Conservation (phyloP, 306 rosid genomes). For the Abrus precatorius region DNA sequence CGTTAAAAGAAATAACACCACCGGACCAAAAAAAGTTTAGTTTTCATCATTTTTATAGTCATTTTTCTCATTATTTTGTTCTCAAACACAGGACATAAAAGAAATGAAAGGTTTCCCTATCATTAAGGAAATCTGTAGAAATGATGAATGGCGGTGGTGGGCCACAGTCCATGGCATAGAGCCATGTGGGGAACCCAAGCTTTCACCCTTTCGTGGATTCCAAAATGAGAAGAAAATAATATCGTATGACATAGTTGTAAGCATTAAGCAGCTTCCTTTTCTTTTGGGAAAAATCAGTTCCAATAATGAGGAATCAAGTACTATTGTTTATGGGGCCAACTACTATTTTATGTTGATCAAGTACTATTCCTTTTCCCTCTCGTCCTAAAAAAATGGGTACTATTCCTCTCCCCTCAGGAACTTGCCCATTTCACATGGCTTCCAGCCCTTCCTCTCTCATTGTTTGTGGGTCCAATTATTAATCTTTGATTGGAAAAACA, state of each 20-base stretch:
- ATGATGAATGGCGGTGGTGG: constrained; percentile 61
- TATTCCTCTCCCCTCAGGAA: constrained; percentile 53
- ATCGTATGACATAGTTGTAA: constrained; percentile 39
- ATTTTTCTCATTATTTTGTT: background rate
- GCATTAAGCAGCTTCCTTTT: constrained; percentile 47
- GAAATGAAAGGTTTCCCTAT: background rate
- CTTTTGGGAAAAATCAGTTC: constrained; percentile 38
- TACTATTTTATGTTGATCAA: no score
- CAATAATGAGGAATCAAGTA: constrained; percentile 56
- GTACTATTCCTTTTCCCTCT: constrained; percentile 46
- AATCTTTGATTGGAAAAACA: constrained; percentile 48
- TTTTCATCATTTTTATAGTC: background rate
- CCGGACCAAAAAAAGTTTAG: background rate
- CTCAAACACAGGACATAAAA: background rate
- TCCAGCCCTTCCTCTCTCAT: constrained; percentile 63
- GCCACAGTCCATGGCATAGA: constrained; percentile 47
- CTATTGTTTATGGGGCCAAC: background rate
- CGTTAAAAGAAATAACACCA: background rate
- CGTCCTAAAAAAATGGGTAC: no score
- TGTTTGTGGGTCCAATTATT: constrained; percentile 62
- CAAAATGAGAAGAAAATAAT: constrained; percentile 52
- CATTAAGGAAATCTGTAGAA: background rate
- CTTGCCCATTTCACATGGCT: constrained; percentile 70
- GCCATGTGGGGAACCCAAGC: constrained; percentile 75
- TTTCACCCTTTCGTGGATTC: constrained; percentile 54